Evolutionary conservation across 768 basidiomycete species (phyloP).

Genomic region (Gloeostereum incarnatum): DNA sequence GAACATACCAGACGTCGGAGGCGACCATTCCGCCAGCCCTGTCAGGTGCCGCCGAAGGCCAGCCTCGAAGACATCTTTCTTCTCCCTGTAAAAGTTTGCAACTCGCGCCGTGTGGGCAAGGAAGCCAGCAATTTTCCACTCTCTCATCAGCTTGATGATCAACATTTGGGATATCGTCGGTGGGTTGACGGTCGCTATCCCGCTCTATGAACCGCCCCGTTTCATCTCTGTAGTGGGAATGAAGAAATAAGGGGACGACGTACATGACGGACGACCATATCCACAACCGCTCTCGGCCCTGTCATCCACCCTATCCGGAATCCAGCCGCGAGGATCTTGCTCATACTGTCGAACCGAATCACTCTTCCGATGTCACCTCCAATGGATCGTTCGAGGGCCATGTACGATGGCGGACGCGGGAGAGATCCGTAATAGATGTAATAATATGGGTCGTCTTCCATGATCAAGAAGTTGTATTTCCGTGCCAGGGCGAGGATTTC

Average conservation of each 20-base stretch:
- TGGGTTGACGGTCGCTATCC: constrained; percentile 55
- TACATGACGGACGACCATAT: constrained; percentile 65
- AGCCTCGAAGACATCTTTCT: constrained; percentile 67
- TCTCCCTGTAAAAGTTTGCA: constrained; percentile 59
- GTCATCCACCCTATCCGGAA: constrained; percentile 76
- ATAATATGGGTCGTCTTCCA: constrained; percentile 84
- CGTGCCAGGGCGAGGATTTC: constrained; percentile 64
- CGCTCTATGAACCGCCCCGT: constrained; percentile 34
- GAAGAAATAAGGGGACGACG: constrained; percentile 13
- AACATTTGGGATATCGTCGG: constrained; percentile 59
- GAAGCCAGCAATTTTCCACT: constrained; percentile 77
- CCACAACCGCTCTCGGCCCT: constrained; percentile 61
- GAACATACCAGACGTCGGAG: constrained; percentile 81
- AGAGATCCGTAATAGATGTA: constrained; percentile 64
- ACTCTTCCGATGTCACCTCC: constrained; percentile 59
- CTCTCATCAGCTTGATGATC: constrained; percentile 41
- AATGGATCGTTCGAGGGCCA: constrained; percentile 58
- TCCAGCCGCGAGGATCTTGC: constrained; percentile 74
- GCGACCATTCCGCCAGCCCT: constrained; percentile 64
- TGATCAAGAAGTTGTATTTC: constrained; percentile 68
- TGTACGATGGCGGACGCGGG: constrained; percentile 68
- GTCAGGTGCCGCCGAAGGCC: constrained; percentile 67
- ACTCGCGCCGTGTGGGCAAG: constrained; percentile 55
- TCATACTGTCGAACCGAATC: constrained; percentile 82
- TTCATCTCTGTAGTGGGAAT: background rate